A percentile compares a stretch with the other conserved stretches of the same genome.
phyloP scores from a whole-genome alignment of 768 basidiomycete genomes.

The Leucocoprinus birnbaumii region DNA sequence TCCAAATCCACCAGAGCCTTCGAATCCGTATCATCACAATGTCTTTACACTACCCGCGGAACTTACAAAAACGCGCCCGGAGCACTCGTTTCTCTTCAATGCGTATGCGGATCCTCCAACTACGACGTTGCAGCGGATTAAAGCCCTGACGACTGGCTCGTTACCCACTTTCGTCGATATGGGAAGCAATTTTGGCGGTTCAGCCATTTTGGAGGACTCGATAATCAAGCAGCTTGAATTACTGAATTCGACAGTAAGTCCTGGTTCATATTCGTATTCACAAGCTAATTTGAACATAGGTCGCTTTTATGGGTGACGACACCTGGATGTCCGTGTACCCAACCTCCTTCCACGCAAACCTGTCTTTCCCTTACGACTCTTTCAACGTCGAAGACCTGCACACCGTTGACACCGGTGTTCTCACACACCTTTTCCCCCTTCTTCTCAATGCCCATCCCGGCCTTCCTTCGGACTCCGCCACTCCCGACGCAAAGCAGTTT shows the following conservation, averaged over 20 bases:
- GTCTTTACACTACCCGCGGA: conserved; percentile 76
- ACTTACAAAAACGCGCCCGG: conserved; percentile 60
- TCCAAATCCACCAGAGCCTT: conserved; percentile 58
- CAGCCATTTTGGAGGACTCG: conserved; percentile 86
- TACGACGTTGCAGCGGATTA: conserved; percentile 90
- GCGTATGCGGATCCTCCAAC: conserved; percentile 94
- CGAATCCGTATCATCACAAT: conserved; percentile 75
- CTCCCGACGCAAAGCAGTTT: conserved; percentile 49
- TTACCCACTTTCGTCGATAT: conserved; percentile 94
- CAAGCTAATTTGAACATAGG: conserved; percentile 30
- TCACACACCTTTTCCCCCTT: conserved; percentile 77
- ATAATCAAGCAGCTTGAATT: conserved; percentile 68
- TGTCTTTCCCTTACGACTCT: conserved; percentile 87
- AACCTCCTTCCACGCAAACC: conserved; percentile 62
- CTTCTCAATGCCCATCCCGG: conserved; percentile 37
- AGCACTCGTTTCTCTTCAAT: conserved; percentile 83
- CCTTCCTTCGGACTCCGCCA: neutral
- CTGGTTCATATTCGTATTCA: neutral
- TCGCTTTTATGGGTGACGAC: conserved; percentile 95
- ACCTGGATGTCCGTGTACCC: conserved; percentile 95
- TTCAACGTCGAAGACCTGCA: conserved; percentile 99
- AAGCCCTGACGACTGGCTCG: conserved; percentile 92
- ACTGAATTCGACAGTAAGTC: conserved; percentile 56
- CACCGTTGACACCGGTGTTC: conserved; percentile 91
- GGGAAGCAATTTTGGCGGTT: conserved; percentile 90